Conservation (phyloP, 768 basidiomycete species). For the Asterophora lycoperdoides region DNA sequence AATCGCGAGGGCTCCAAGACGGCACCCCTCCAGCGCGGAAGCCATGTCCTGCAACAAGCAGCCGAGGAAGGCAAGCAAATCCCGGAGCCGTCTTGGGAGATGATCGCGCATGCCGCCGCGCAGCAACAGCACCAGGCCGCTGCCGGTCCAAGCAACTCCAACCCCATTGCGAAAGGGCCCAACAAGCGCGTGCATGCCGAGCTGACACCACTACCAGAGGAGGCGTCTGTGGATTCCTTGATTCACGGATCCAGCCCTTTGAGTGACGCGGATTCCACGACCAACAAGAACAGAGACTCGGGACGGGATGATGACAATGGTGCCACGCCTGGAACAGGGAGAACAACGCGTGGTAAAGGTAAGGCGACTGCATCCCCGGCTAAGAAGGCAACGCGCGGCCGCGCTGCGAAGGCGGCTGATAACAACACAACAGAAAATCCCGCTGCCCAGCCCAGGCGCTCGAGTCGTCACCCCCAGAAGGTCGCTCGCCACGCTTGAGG, state of each 20-base stretch:
- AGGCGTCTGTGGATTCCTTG: constrained; percentile 15
- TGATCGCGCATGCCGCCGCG: constrained; percentile 40
- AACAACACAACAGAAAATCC: constrained; percentile 19
- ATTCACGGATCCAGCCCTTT: constrained; percentile 11
- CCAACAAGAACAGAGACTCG: constrained; percentile 9
- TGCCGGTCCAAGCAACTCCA: constrained; percentile 15
- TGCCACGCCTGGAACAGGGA: constrained; percentile 1
- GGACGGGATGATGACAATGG: constrained; percentile 7
- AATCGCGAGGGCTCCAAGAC: constrained; percentile 24
- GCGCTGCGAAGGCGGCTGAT: constrained; percentile 9
- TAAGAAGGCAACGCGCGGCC: constrained; percentile 7
- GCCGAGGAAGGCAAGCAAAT: constrained; percentile 36
- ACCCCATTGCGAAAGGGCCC: constrained; percentile 18
- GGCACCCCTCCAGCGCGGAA: constrained; percentile 44
- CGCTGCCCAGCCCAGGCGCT: constrained; percentile 26
- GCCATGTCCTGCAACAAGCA: constrained; percentile 43
- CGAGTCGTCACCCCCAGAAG: constrained; percentile 33
- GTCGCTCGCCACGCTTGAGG: constrained; percentile 17
- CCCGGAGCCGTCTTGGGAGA: constrained; percentile 53
- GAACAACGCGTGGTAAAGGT: constrained; percentile 14
- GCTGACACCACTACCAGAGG: constrained; percentile 42
- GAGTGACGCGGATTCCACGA: neutral
- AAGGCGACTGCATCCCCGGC: constrained; percentile 10
- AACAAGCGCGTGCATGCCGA: constrained; percentile 42
- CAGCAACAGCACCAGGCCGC: constrained; percentile 16